These are phyloP conservation scores for Pilaira anomala DNA, from an alignment of 192 early-diverging fungal genomes.

Conservation along the genomic window DNA sequence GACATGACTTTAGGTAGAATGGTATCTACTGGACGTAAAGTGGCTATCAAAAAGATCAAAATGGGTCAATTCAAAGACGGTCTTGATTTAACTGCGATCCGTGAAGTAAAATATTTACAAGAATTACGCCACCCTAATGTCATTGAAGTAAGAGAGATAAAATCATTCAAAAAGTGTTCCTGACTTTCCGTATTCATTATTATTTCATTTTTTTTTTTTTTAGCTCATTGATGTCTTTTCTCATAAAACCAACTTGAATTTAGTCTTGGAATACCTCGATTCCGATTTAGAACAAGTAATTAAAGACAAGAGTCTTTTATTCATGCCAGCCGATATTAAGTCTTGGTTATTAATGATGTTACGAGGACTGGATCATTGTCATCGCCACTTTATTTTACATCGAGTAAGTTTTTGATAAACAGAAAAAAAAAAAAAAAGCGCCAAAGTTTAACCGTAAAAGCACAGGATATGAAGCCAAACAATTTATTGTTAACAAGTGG, in stretches of 20 bases:
- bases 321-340: conserved; percentile 91
- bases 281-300: conserved; percentile 96
- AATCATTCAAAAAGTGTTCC: background rate
- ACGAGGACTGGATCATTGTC: conserved; percentile 88
- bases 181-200: background rate
- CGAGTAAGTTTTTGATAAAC: conserved; percentile 49
- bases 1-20: conserved; percentile 43
- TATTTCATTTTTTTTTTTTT: too few relatives aligned
- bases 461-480: conserved; percentile 84
- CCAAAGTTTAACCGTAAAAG: background rate
- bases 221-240: conserved; percentile 91
- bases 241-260: conserved; percentile 85
- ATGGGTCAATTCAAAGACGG: conserved; percentile 89
- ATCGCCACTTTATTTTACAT: conserved; percentile 87
- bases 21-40: conserved; percentile 58
- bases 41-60: conserved; percentile 99
- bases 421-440: too few relatives aligned
- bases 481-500: conserved; percentile 78
- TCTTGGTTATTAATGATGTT: conserved; percentile 98
- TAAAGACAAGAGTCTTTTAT: conserved; percentile 86
- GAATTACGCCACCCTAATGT: conserved; percentile 93
- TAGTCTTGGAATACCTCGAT: conserved; percentile 93
- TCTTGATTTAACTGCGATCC: conserved; percentile 91
- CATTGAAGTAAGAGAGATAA: conserved; percentile 60
- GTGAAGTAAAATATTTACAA: conserved; percentile 91